Evolutionary conservation across 148 eudicot genomes (phyloP).

Genomic region (Pouteria glomerata): DNA sequence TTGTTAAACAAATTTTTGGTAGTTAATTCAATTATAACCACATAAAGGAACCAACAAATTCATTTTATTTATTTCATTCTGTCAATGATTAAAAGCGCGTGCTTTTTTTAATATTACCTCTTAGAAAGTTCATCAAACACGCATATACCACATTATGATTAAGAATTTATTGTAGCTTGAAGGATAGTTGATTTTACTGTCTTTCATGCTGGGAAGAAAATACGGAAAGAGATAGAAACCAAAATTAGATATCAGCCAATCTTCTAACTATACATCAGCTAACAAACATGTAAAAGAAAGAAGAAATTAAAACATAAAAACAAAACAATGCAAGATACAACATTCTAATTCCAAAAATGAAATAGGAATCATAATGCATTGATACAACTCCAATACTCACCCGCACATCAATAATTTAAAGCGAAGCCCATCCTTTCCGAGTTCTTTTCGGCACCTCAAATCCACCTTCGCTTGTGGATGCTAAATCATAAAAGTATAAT

Average conservation of each 20-base stretch:
- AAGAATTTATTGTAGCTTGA: slow-evolving; percentile 46
- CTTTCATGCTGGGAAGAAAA: slow-evolving; percentile 42
- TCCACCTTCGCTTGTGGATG: no score
- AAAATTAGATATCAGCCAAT: background rate
- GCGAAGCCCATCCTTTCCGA: no score
- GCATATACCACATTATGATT: background rate
- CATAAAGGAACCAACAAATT: background rate
- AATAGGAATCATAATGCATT: no score
- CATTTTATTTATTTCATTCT: background rate
- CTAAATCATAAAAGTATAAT: no score
- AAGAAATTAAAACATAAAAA: background rate
- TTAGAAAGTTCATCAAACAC: background rate
- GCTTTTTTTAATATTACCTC: background rate
- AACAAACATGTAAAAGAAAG: background rate
- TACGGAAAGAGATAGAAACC: slow-evolving; percentile 6
- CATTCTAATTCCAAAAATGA: no score
- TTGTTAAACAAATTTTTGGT: background rate
- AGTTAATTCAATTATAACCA: background rate
- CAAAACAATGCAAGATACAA: background rate
- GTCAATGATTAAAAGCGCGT: background rate
- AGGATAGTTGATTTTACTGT: slow-evolving; percentile 59
- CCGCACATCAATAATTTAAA: no score
- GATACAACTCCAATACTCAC: no score
- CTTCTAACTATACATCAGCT: background rate
- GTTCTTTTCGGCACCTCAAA: no score